Base-by-base conservation (phyloP, 2,329 filamentous ascomycete genomes). In the Fusarium anthophilum region DNA sequence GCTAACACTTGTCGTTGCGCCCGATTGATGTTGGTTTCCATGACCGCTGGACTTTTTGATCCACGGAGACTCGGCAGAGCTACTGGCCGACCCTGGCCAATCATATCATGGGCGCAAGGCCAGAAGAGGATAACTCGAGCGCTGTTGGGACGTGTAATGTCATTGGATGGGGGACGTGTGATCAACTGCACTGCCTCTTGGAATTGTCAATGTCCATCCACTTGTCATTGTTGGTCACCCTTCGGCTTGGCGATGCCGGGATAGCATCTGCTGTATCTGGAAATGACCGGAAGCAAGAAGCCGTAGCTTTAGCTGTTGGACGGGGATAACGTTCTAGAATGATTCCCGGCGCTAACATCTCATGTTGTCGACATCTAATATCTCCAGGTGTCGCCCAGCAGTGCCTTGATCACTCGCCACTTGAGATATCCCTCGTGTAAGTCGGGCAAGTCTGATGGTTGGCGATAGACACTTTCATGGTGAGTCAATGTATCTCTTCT, bases 151-250 rank as follows among this genome's bases (percentile, higher is more conserved):
- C 38, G 24, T 70, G 45, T 71, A 57, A 47, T 53, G 24, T 71
- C 39, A 71, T 71, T 71, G 62, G 51, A 14, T n/a, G 26, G 39
- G 39, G 39, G 44, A 45, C 44, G 26, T 66, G 60, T 75, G 72
- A 74, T 45, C 56, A 55, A 18, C 14, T 74, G 72, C 72, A 74
- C 60, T 45, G 72, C 72, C 72, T 75, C 72, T 57, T 54, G 45
- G 38, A 41, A 69, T 51, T 51, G 45, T 35, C 48, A 48, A 67
- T 57, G 26, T 55, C 55, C 45, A 61, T 45, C 63, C 68, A 56
- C 68, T 57, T 74, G 63, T 74, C 64, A 63, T 65, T 58, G 67
- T 63, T 69, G 38, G 63, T 58, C 66, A 61, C 57, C 39, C 6
- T 51, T 66, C 44, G 54, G 48, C 71, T 73, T 74, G 71, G 66